These are phyloP conservation scores for Spraguea lophii DNA, from an alignment of 371 early-diverging fungal genomes.

Conservation along the genomic window DNA sequence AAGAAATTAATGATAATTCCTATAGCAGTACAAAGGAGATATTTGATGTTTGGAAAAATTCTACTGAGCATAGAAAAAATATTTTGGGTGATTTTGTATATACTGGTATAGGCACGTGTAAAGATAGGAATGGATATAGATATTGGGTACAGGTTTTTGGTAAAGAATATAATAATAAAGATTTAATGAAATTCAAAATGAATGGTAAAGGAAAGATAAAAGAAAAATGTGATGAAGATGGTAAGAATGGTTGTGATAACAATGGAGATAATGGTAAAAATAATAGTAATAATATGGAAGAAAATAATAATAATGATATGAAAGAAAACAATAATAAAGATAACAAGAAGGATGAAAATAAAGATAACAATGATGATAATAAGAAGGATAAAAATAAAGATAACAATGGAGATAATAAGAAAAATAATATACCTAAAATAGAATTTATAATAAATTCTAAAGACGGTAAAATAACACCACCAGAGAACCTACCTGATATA, in stretches of 20 bases:
- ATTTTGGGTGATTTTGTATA: conserved; percentile 38
- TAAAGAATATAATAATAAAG: conserved; percentile 12
- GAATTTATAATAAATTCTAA: background rate
- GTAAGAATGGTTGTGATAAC: background rate
- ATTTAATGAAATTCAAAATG: background rate
- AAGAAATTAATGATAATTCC: conserved; percentile 15
- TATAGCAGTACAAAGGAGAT: conserved; percentile 38
- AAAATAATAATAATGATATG: background rate
- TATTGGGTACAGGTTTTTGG: conserved; percentile 45
- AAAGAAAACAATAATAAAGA: background rate
- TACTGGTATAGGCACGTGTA: conserved; percentile 39
- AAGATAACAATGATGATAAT: background rate
- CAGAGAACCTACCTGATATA: too few species aligned
- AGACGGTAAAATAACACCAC: too few species aligned
- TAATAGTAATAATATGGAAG: background rate
- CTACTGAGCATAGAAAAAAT: conserved; percentile 40
- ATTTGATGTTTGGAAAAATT: conserved; percentile 34
- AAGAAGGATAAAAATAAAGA: background rate
- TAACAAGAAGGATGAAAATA: background rate
- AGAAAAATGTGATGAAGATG: background rate
- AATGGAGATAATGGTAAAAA: background rate
- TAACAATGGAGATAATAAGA: background rate
- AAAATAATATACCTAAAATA: background rate
- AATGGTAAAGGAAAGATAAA: background rate
- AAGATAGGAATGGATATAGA: conserved; percentile 20